Conservation (phyloP, 352 stramenopile species). For the Globisporangium lucens region DNA sequence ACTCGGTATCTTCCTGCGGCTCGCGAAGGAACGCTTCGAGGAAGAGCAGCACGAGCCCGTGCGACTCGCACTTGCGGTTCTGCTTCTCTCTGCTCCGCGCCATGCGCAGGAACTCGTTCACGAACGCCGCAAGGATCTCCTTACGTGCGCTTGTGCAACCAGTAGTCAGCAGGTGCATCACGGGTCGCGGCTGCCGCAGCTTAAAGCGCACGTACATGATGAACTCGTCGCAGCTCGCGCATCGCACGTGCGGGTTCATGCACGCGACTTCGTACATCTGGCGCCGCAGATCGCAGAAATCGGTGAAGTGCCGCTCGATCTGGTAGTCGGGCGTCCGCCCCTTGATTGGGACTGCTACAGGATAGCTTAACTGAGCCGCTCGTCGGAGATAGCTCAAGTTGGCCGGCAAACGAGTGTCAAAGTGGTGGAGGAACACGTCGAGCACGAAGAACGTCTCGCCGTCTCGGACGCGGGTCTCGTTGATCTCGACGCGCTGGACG, state of each 20-base stretch:
- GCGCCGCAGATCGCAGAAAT: constrained; percentile 49
- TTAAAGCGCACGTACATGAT: constrained; percentile 38
- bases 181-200: neutral
- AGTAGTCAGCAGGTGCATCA: neutral
- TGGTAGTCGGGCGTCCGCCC: constrained; percentile 32
- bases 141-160: neutral
- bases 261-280: constrained; percentile 46
- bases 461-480: constrained; percentile 8
- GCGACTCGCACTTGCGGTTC: constrained; percentile 9
- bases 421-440: constrained; percentile 11
- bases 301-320: constrained; percentile 57
- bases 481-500: constrained; percentile 15
- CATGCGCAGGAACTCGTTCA: constrained; percentile 10
- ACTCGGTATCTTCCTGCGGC: neutral
- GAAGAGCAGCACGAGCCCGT: constrained; percentile 12
- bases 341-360: neutral
- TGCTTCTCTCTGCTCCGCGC: constrained; percentile 3
- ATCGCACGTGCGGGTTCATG: constrained; percentile 42
- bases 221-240: constrained; percentile 59
- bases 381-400: neutral
- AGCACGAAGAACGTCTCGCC: constrained; percentile 15
- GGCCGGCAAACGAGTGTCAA: constrained; percentile 5
- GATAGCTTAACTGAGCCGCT: neutral
- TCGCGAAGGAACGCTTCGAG: neutral
- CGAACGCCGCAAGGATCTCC: neutral